phyloP scores from a whole-genome alignment of 2,329 filamentous ascomycete species.

The Fusarium nisikadoi region DNA sequence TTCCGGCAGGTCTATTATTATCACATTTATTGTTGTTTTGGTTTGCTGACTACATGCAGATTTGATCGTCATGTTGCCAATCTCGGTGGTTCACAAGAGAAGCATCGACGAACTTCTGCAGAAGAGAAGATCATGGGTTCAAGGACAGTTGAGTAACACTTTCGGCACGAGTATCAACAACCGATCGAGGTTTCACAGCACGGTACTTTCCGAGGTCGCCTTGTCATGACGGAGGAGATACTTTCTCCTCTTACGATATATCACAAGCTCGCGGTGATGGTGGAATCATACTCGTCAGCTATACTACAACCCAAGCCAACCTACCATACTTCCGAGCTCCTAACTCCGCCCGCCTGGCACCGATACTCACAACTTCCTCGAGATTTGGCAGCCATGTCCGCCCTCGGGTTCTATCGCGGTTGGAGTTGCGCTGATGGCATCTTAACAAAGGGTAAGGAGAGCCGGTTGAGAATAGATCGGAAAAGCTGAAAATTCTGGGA shows the following conservation, averaged over 20 bases:
- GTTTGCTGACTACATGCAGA: conserved; percentile 20
- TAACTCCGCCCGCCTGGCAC: conserved; percentile 13
- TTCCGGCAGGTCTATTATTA: conserved; percentile 22
- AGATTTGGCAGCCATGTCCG: conserved; percentile 31
- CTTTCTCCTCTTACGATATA: conserved; percentile 9
- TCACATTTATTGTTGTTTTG: background rate
- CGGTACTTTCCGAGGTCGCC: background rate
- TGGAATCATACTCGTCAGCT: conserved; percentile 21
- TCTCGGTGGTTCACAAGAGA: background rate
- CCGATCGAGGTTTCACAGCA: conserved; percentile 25
- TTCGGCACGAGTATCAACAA: conserved; percentile 12
- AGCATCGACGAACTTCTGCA: background rate
- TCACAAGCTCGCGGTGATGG: conserved; percentile 2
- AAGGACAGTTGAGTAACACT: conserved; percentile 1
- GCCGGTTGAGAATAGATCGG: background rate
- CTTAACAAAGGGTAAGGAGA: conserved; percentile 3
- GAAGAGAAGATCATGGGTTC: background rate
- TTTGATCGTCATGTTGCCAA: conserved; percentile 9
- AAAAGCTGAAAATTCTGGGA: background rate
- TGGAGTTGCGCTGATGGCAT: conserved; percentile 25
- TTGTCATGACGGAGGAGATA: background rate
- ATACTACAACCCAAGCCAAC: conserved; percentile 18
- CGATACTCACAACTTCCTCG: conserved; percentile 7
- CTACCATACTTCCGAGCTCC: conserved; percentile 4
- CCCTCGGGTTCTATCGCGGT: conserved; percentile 31